Evolutionary conservation across 805 yeast genomes (phyloP), one percentile per base, ranked within the genome.

Genomic region (Teunomyces kruisii): DNA sequence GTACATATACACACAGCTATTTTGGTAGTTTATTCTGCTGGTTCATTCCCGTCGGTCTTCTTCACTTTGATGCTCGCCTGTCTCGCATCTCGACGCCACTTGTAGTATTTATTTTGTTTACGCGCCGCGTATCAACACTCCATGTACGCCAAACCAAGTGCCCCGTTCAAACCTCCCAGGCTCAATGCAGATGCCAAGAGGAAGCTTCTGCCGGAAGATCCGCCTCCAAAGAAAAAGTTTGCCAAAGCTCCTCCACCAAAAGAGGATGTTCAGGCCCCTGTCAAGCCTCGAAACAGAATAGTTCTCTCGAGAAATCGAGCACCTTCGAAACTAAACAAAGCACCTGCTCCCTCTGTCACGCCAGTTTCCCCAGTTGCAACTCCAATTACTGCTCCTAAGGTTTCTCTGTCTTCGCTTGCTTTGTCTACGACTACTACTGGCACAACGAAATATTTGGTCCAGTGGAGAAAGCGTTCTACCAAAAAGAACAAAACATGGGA

Each of bases 401-500:
- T 41, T 6, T 5, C 41, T 8, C 12, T 14, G 8, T 13, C 22
- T 9, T 3, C 17, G 3, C 36, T 27, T 8, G 9, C 16, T 7
- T 15, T 43, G 9, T 15, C 39, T n/a, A 16, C 42, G 26, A 28
- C n/a, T 19, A 12, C 33, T 12, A 5, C 31, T 6, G 4, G 6
- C 10, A 13, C 33, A 31, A 22, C 38, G n/a, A 44, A 39, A 29
- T 51, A 47, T 30, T 24, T 45, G 17, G 79, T 81, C 5, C 75
- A 87, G 52, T 86, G 84, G 76, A 70, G 99, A 28, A 89, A 88
- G 61, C 73, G 74, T 33, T 72, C 92, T 0, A 73, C 68, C 27
- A 88, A 86, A 65, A 89, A 92, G 71, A 82, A 90, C 62, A 91
- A 91, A 60, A 83, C 89, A 0, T 94, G 99, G 99, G 95, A 88